Conservation (phyloP, 108 stramenopile genomes). For the Nitzschia sp. region DNA sequence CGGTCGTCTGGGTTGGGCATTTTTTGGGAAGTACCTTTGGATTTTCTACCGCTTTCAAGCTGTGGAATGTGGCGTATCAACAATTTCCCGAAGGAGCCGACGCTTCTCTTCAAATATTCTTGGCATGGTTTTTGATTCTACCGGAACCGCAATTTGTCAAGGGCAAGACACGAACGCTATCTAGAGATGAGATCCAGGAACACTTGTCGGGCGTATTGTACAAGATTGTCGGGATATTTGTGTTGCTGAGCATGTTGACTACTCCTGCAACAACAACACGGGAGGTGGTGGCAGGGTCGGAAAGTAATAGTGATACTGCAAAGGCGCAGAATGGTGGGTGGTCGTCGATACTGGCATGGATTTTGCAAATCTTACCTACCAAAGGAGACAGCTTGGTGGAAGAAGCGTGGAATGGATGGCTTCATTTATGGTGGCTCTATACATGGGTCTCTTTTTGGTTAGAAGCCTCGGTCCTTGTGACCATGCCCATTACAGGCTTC, state of each 20-base stretch:
- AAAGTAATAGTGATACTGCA: not conserved
- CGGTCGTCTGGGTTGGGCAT: slow-evolving; percentile 19
- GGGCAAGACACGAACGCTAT: slow-evolving; percentile 20
- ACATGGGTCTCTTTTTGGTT: slow-evolving; percentile 22
- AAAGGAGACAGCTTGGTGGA: not conserved
- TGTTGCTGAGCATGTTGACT: slow-evolving; percentile 19
- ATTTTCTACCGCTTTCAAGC: slow-evolving; percentile 35
- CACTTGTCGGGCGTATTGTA: not conserved
- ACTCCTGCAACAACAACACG: not conserved
- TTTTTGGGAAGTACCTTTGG: slow-evolving; percentile 34
- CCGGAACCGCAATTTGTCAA: slow-evolving; percentile 38
- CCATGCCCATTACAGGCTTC: not conserved
- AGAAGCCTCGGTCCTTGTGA: slow-evolving; percentile 18
- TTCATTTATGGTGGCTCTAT: slow-evolving; percentile 42
- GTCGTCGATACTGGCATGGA: not conserved
- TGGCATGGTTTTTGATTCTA: slow-evolving; percentile 31
- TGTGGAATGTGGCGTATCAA: slow-evolving; percentile 20
- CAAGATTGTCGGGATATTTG: slow-evolving; percentile 10
- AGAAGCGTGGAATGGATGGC: slow-evolving; percentile 9
- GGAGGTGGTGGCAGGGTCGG: not conserved
- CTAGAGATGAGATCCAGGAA: not conserved
- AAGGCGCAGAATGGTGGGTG: not conserved
- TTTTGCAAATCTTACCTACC: not conserved
- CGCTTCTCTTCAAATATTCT: slow-evolving; percentile 14
- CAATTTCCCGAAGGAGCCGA: slow-evolving; percentile 30